Evolutionary conservation across 108 stramenopile genomes (phyloP).

Genomic region (Nannochloropsis oceanica): DNA sequence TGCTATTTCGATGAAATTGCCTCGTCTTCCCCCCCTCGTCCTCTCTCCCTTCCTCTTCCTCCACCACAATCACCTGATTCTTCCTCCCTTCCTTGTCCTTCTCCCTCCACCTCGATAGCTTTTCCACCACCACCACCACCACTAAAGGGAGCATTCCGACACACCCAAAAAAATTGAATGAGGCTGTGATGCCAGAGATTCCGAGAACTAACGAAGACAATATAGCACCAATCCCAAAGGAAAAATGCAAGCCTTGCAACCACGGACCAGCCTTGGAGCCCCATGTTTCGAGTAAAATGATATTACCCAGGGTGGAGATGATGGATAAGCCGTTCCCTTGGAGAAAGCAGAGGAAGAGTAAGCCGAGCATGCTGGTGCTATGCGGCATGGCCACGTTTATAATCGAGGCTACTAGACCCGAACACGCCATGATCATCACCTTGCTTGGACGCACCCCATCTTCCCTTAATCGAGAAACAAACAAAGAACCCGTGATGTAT

Average conservation of each 20-base stretch:
- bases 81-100: not conserved
- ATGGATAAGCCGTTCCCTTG: not conserved
- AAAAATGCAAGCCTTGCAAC: not conserved
- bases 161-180: not conserved
- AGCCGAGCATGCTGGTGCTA: not conserved
- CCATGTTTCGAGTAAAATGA: not conserved
- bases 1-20: not conserved
- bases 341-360: not conserved
- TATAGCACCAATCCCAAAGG: not conserved
- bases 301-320: not conserved
- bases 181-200: not conserved
- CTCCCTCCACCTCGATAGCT: not conserved
- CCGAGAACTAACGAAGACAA: not conserved
- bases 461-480: not conserved
- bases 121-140: not conserved
- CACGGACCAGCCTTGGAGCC: not conserved
- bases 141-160: not conserved
- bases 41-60: not conserved
- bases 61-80: not conserved
- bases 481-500: not conserved
- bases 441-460: not conserved
- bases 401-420: not conserved
- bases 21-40: not conserved
- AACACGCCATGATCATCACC: not conserved
- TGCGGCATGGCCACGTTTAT: not conserved